Percentiles rank a stretch among this genome's conserved stretches.
Evolutionary conservation across 805 yeast genomes (phyloP).

Genomic region (Candida methanosorbosa): DNA sequence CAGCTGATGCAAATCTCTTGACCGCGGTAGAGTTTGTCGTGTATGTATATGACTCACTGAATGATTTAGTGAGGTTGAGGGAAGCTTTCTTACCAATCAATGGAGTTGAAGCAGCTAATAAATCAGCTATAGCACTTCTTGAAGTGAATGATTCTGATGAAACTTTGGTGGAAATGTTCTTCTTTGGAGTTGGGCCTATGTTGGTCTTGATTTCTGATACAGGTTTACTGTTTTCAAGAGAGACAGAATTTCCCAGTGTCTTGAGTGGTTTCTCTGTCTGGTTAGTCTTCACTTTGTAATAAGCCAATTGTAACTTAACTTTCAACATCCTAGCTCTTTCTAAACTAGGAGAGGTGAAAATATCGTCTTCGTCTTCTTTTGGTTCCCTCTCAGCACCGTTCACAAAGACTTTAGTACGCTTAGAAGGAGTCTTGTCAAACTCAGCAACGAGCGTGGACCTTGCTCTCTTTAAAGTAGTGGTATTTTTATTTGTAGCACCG

Average conservation of each 20-base stretch:
- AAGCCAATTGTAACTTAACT: conserved; percentile 41
- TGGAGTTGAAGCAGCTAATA: conserved; percentile 27
- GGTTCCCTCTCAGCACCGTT: not conserved
- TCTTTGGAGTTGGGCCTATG: conserved; percentile 4
- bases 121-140: conserved; percentile 20
- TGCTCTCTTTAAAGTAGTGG: too few species aligned
- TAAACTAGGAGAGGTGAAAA: conserved; percentile 14
- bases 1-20: not conserved
- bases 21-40: not conserved
- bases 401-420: not conserved
- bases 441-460: too few species aligned
- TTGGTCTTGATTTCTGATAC: conserved; percentile 1
- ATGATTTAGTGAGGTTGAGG: not conserved
- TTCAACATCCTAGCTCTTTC: conserved; percentile 33
- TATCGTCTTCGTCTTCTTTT: not conserved
- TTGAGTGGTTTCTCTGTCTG: conserved; percentile 28
- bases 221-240: conserved; percentile 1
- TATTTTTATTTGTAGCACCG: too few species aligned
- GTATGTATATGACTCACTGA: not conserved
- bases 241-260: conserved; percentile 18
- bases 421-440: not conserved
- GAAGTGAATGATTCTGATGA: not conserved
- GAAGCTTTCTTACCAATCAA: conserved; percentile 5
- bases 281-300: conserved; percentile 41
- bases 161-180: not conserved